Base-by-base conservation (phyloP, 2,329 filamentous ascomycete species). In the Davidsoniella australis region DNA sequence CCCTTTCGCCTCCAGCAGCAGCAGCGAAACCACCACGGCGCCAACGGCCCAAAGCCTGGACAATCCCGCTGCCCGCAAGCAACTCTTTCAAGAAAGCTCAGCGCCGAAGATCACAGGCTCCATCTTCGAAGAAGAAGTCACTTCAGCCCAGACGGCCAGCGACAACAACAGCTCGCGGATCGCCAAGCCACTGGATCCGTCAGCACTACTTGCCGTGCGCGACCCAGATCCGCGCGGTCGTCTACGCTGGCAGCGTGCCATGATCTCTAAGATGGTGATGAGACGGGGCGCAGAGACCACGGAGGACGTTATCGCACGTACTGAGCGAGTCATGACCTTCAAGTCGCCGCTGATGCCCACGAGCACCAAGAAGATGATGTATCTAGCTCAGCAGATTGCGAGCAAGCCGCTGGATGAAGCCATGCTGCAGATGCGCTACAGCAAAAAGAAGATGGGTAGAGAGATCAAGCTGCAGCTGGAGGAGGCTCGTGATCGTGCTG, bases 331-430 rank as follows among this genome's bases (percentile, higher is more conserved):
- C 57, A 59, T 72, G 53, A 55, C 64, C 23, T 68, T 68, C 62
- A 80, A 80, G 64, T 86, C 80, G 54, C 73, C 80, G 43, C 75
- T 76, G 56, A 74, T 95, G 61, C 80, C 87, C 58, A 95, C 91
- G 2, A 86, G 80, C 45, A 70, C 85, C 55, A 98, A 98, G 77
- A 98, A 98, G 69, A 72, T 98, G 49, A 80, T 82, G 47, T 81
- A 84, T 58, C 68, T 98, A 45, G 80, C 89, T 20, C 78, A 82
- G 49, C 91, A 96, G 67, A 91, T 98, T 60, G 74, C 79, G 2
- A 91, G 91, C 56, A 96, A 95, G 74, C 80, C 81, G n/a, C 71
- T 98, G 54, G 86, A 93, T 51, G 88, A 98, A 36, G 91, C 91
- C 12, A 85, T 96, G 56, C 67, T 84, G 49, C 91, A 98, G 71